Evolutionary conservation across 2,329 filamentous ascomycete genomes (phyloP).

Genomic region (Calonectria crousiana): DNA sequence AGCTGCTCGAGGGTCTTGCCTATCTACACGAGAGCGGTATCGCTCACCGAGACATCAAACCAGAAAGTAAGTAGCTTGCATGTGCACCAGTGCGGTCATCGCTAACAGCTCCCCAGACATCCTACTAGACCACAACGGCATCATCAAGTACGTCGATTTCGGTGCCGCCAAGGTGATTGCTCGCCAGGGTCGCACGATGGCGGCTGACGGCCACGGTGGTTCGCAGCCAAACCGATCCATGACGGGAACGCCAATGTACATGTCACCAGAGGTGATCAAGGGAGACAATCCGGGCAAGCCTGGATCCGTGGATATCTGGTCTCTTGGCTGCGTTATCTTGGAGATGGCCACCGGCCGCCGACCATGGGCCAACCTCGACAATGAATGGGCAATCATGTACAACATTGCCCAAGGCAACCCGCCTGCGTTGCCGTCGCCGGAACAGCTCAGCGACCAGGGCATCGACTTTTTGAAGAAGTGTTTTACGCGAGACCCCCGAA

Average conservation of each 20-base stretch:
- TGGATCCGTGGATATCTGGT: conserved; percentile 95
- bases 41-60: conserved; percentile 97
- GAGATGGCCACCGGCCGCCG: conserved; percentile 97
- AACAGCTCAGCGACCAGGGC: conserved; percentile 86
- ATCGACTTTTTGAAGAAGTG: conserved; percentile 91
- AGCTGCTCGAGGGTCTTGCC: conserved; percentile 91
- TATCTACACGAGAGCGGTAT: conserved; percentile 94
- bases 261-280: conserved; percentile 99
- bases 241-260: conserved; percentile 99
- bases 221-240: conserved; percentile 85
- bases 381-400: conserved; percentile 99
- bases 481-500: conserved; percentile 86
- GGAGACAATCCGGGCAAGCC: conserved; percentile 84
- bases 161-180: conserved; percentile 98
- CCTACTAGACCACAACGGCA: conserved; percentile 94
- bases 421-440: conserved; percentile 82
- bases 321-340: conserved; percentile 93
- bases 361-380: conserved; percentile 96
- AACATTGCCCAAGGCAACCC: conserved; percentile 98
- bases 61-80: conserved; percentile 79
- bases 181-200: conserved; percentile 88
- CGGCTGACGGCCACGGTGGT: conserved; percentile 69
- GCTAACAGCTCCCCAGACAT: conserved; percentile 72
- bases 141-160: conserved; percentile 99
- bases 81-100: not conserved